Evolutionary conservation across 345 rosid species (phyloP), one percentile per base, ranked within the genome.

Genomic region (Nasturtium officinale): DNA sequence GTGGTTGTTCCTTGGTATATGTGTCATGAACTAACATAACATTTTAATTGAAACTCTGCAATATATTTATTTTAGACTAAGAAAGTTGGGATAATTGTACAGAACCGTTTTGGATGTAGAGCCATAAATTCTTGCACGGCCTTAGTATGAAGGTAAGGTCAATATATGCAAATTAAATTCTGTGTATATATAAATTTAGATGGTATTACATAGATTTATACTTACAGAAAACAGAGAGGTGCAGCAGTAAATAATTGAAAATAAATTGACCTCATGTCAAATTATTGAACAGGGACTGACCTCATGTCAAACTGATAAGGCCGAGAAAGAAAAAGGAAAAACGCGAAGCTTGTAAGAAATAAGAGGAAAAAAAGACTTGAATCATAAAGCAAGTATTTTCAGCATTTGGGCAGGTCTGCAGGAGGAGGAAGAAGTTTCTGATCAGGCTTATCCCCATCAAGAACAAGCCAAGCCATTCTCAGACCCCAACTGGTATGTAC

Each of bases 401-500:
- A 84, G 80, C 93, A 86, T 64, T 83, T 74, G 17, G 90, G 93
- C 74, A 88, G 86, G 75, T 88, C 90, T 21, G 86, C 80, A 16
- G 89, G 89, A 20, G 90, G 89, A 63, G 94, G 90, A 52, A 78
- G 87, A 54, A 88, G 72, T 51, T 88, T 88, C 80, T 88, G 87
- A 62, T 81, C 79, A 13, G 87, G 85, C 64, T 82, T 82, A 53
- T 88, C 83, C 61, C 90, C 91, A 61, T 88, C 87, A 72, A 86
- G 83, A 30, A 88, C 91, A 42, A 85, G 67, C 91, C 91, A 88
- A 64, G 87, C 94, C 93, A 83, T 86, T 72, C 78, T 85, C 78
- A 85, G 73, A 63, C 91, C 94, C 94, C 94, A 85, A 65, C 86
- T 88, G 17, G 91, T 86, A 81, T 88, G 94, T 37, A 88, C 89